Conservation (phyloP, 179 eudicot species). For the Silene noctiflora region DNA sequence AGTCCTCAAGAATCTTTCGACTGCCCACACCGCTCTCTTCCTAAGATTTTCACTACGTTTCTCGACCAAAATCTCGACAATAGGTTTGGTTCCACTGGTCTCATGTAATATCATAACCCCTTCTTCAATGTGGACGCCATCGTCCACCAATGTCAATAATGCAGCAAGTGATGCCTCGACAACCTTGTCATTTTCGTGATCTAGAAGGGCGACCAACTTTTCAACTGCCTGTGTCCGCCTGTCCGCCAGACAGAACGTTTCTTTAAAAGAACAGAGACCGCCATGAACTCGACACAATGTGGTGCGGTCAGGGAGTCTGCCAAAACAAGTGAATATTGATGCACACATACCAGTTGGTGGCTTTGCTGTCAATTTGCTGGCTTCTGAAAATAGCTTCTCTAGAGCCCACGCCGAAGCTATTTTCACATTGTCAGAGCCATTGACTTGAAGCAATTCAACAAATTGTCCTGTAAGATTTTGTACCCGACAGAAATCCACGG, state of each 20-base stretch:
- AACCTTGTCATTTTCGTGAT: slow-evolving; percentile 73
- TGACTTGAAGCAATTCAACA: slow-evolving; percentile 62
- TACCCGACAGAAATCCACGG: slow-evolving; percentile 50
- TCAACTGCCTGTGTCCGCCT: slow-evolving; percentile 68
- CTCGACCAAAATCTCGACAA: slow-evolving; percentile 65
- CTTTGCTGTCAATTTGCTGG: slow-evolving; percentile 49
- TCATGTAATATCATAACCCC: slow-evolving; percentile 55
- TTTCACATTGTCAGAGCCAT: slow-evolving; percentile 76
- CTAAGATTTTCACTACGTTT: slow-evolving; percentile 67
- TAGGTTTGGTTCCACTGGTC: slow-evolving; percentile 63
- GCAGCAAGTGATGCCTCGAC: slow-evolving; percentile 92
- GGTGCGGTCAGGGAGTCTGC: slow-evolving; percentile 45
- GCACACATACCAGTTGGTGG: slow-evolving; percentile 49
- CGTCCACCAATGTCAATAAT: slow-evolving; percentile 71
- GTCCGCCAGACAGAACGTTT: slow-evolving; percentile 71
- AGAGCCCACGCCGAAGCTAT: slow-evolving; percentile 83
- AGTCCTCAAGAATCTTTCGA: slow-evolving; percentile 66
- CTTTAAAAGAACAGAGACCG: slow-evolving; percentile 63
- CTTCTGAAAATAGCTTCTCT: slow-evolving; percentile 59
- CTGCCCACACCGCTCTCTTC: slow-evolving; percentile 78
- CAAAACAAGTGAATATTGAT: slow-evolving; percentile 53
- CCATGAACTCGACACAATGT: slow-evolving; percentile 71
- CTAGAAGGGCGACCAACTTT: slow-evolving; percentile 69
- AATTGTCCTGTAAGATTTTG: slow-evolving; percentile 53
- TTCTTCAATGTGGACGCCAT: slow-evolving; percentile 61